Evolutionary conservation across 108 stramenopile genomes (phyloP), one percentile per base, ranked within the genome.

Genomic region (Cyclostephanos tholiformis): DNA sequence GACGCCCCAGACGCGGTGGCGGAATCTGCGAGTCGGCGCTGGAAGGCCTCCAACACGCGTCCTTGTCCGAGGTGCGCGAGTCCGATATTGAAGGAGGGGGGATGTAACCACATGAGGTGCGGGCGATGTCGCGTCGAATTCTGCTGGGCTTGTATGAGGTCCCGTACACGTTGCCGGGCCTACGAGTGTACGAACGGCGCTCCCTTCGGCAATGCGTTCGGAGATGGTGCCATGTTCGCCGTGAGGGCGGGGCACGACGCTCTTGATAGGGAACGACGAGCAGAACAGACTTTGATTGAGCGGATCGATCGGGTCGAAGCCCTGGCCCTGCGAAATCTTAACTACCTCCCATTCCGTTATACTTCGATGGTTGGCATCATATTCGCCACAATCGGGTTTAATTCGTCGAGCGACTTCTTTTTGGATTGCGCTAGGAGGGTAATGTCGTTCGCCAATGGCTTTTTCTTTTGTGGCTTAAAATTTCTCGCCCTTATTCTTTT

Each of bases 91-190:
- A 82, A 82, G 43, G 77, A 82, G 50, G 81, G 80, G 20, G 82
- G 82, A 49, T 83, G 82, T 55, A 83, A 83, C 49, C 82, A 83
- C 36, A 68, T 83, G 44, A 57, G 41, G 39, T 90, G 89, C 65
- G 72, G 79, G 36, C 78, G 76, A 32, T 90, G 89, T 69, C 60
- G 59, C 1, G 77, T 66, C 14, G 55, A 80, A 3, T 90, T 90
- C 74, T 90, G 89, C 65, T 90, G 89, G 89, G 85, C 84, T 0
- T 90, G 89, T 53, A 88, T 90, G 87, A 57, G 87, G 64, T 53
- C 76, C 0, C 53, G 72, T 43, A 80, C 84, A 11, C 11, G 20
- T 27, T 88, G 87, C 48, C 25, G 17, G 63, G 77, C 89, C 6
- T 88, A 75, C 63, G 41, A 80, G 36, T 90, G 89, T 62, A 39